Evolutionary conservation across 2,329 filamentous ascomycete species (phyloP).

Genomic region (Trematosphaeria pertusa): DNA sequence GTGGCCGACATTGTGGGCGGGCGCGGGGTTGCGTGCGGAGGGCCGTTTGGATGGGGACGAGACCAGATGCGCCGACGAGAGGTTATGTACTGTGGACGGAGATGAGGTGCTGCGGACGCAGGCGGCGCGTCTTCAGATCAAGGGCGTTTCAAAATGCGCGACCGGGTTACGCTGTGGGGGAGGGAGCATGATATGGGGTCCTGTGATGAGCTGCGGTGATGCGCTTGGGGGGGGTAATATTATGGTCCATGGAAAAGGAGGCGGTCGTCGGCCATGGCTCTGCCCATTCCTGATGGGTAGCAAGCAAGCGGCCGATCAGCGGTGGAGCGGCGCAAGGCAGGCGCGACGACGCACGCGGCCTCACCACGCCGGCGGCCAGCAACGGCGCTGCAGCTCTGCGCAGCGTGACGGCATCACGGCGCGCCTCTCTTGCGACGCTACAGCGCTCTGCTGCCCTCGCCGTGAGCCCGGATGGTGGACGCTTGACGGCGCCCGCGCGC

Average conservation of each 20-base stretch:
- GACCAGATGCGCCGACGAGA: neutral
- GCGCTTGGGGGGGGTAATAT: constrained; percentile 18
- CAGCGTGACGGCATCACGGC: neutral
- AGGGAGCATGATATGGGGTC: constrained; percentile 36
- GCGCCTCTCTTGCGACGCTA: neutral
- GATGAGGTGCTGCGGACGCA: constrained; percentile 19
- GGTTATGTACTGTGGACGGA: constrained; percentile 4
- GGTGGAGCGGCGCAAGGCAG: neutral
- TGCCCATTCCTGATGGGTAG: constrained; percentile 10
- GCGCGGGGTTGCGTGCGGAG: constrained; percentile 8
- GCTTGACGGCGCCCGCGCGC: constrained; percentile 12
- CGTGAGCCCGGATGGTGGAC: constrained; percentile 8
- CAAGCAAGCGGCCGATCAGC: constrained; percentile 9
- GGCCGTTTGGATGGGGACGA: constrained; percentile 13
- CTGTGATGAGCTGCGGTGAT: constrained; percentile 23
- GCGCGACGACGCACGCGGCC: neutral
- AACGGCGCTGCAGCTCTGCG: too few relatives aligned
- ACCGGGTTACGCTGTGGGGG: constrained; percentile 19
- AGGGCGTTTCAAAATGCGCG: constrained; percentile 35
- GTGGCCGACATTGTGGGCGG: constrained; percentile 17
- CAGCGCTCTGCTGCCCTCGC: neutral
- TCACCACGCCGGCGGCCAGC: neutral
- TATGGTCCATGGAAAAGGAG: constrained; percentile 34
- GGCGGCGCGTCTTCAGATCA: constrained; percentile 22
- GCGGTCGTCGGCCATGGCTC: constrained; percentile 13